phyloP scores from a whole-genome alignment of 108 stramenopile species.

The Mediolabrus comicus region DNA sequence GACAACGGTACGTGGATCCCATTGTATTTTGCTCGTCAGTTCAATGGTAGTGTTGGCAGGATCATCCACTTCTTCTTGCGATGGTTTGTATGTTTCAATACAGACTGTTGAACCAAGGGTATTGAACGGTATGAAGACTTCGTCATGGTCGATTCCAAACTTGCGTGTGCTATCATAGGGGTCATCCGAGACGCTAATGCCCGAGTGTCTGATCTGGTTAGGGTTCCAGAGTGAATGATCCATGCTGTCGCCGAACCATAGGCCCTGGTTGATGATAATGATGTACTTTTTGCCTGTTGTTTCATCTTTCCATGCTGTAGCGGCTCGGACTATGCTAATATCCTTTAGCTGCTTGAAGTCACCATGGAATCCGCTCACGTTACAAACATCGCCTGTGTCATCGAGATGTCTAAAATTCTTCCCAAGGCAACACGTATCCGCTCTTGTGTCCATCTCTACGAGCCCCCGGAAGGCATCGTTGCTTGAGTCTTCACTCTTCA shows the following conservation, averaged over 20 bases:
- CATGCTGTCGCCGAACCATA: conserved; percentile 5
- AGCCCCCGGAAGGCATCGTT: too few species aligned
- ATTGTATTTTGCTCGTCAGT: too few species aligned
- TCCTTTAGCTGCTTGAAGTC: neutral
- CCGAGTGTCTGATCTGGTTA: conserved; percentile 26
- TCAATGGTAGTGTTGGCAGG: too few species aligned
- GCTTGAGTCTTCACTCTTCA: too few species aligned
- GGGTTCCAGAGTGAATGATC: conserved; percentile 27
- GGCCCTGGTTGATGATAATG: conserved; percentile 9
- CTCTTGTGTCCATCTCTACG: neutral
- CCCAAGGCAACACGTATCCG: neutral
- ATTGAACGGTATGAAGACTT: too few species aligned
- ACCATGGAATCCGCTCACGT: conserved; percentile 2
- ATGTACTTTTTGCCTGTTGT: conserved; percentile 1
- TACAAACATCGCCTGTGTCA: neutral
- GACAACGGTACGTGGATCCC: too few species aligned
- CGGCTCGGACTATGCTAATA: neutral
- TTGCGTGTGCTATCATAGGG: too few species aligned
- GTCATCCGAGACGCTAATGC: too few species aligned
- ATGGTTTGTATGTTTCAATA: too few species aligned
- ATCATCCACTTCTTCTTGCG: too few species aligned
- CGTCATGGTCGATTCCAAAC: too few species aligned
- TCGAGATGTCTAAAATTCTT: neutral
- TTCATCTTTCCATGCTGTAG: neutral
- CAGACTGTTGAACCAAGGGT: too few species aligned